phyloP scores from a whole-genome alignment of 2,329 filamentous ascomycete genomes.

The Blastomyces gilchristii region DNA sequence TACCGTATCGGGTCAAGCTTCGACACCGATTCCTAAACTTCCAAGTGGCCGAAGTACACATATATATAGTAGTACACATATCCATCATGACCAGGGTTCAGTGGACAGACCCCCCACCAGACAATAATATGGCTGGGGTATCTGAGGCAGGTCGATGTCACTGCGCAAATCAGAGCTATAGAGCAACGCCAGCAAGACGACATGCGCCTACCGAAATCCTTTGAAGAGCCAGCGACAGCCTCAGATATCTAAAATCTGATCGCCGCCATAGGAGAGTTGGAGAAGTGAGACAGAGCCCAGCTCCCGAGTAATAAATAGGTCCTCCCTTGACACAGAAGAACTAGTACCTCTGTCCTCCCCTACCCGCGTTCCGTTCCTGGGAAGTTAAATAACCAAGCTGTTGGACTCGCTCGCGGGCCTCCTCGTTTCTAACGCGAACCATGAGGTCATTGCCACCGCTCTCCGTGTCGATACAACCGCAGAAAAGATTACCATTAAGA shows the following conservation, averaged over 20 bases:
- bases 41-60: too few relatives aligned
- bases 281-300: constrained; percentile 4
- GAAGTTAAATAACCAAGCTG: background rate
- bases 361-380: background rate
- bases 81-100: too few relatives aligned
- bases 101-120: too few relatives aligned
- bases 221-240: background rate
- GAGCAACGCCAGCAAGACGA: background rate
- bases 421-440: constrained; percentile 3
- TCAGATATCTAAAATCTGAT: constrained; percentile 2
- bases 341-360: background rate
- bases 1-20: too few relatives aligned
- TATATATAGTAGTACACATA: too few relatives aligned
- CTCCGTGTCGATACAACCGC: constrained; percentile 1
- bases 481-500: background rate
- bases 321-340: background rate
- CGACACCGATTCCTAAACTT: too few relatives aligned
- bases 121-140: too few relatives aligned
- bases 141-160: background rate
- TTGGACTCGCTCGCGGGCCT: constrained; percentile 4
- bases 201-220: background rate
- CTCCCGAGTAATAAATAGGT: background rate
- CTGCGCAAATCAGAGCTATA: background rate
- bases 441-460: constrained; percentile 6
- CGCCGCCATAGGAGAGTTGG: constrained; percentile 1